These are phyloP conservation scores for Clarkia xantiana DNA, from an alignment of 345 rosid species.

Conservation along the genomic window DNA sequence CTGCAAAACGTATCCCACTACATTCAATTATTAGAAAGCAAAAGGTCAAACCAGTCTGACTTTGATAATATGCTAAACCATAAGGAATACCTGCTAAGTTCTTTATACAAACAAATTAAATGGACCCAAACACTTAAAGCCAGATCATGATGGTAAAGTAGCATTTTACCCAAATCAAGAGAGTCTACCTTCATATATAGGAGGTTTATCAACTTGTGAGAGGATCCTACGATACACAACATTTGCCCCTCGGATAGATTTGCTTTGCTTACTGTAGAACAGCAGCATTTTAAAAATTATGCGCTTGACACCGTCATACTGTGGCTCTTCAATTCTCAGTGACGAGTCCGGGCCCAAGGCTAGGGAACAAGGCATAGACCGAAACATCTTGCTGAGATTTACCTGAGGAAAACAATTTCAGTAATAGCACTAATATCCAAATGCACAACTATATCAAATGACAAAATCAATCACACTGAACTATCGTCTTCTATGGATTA, in stretches of 20 bases:
- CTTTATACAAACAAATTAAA: too few species aligned
- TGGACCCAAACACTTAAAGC: not conserved
- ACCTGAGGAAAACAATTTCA: conserved; percentile 22
- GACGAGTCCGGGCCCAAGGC: conserved; percentile 64
- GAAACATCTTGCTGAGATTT: conserved; percentile 63
- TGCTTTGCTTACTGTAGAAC: conserved; percentile 89
- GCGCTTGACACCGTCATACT: conserved; percentile 44
- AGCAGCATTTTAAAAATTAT: conserved; percentile 48
- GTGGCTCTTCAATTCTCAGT: conserved; percentile 61
- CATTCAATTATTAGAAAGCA: too few species aligned
- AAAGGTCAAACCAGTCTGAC: too few species aligned
- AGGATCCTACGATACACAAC: conserved; percentile 49
- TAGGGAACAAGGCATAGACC: conserved; percentile 78
- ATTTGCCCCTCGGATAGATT: conserved; percentile 70
- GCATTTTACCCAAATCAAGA: not conserved
- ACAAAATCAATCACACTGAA: not conserved
- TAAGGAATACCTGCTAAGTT: too few species aligned
- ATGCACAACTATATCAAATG: not conserved
- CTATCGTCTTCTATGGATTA: not conserved
- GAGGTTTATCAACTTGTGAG: conserved; percentile 65
- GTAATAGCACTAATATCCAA: not conserved
- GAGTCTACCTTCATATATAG: conserved; percentile 59
- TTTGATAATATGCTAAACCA: too few species aligned
- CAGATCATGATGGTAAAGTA: not conserved
- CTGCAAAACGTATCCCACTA: conserved; percentile 22